A percentile compares a stretch with the other conserved stretches of the same genome.
Evolutionary conservation across 2,329 filamentous ascomycete genomes (phyloP).

Genomic region (Verticillium tricorpus): DNA sequence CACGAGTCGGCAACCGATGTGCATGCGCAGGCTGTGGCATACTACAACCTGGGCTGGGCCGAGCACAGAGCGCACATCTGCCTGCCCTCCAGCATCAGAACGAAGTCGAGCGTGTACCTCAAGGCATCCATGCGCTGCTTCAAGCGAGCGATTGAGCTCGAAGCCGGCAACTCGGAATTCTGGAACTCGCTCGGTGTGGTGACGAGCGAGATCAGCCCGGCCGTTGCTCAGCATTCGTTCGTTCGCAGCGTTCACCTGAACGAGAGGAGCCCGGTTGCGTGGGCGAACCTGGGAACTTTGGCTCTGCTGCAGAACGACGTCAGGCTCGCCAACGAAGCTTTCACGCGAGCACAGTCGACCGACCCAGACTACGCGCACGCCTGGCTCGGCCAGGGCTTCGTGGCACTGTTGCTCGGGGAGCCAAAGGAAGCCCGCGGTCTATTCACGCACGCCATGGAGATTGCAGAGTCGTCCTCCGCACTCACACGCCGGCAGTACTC

Average conservation of each 20-base stretch:
- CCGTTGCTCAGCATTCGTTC: slow-evolving; percentile 89
- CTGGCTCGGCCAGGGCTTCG: slow-evolving; percentile 88
- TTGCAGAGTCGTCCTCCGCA: slow-evolving; percentile 71
- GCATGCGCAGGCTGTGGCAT: slow-evolving; percentile 90
- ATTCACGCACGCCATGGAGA: slow-evolving; percentile 92
- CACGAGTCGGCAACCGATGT: slow-evolving; percentile 66
- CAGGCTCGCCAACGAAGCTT: slow-evolving; percentile 83
- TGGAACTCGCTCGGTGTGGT: slow-evolving; percentile 95
- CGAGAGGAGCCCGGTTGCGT: slow-evolving; percentile 76
- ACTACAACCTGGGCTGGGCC: slow-evolving; percentile 95
- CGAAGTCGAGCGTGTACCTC: slow-evolving; percentile 63
- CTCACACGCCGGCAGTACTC: slow-evolving; percentile 76
- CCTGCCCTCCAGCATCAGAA: slow-evolving; percentile 46
- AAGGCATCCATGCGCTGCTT: slow-evolving; percentile 85
- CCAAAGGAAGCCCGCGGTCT: slow-evolving; percentile 72
- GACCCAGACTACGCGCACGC: slow-evolving; percentile 92
- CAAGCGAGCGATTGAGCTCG: slow-evolving; percentile 92
- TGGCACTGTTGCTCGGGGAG: slow-evolving; percentile 75
- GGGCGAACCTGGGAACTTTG: slow-evolving; percentile 87
- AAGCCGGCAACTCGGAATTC: slow-evolving; percentile 90
- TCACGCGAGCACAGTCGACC: slow-evolving; percentile 85
- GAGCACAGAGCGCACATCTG: slow-evolving; percentile 77
- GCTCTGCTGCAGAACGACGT: slow-evolving; percentile 81
- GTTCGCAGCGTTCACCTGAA: slow-evolving; percentile 90
- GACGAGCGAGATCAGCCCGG: slow-evolving; percentile 78